These are phyloP conservation scores for Aspergillus ruber DNA, from an alignment of 2,329 filamentous ascomycete genomes.

Conservation along the genomic window DNA sequence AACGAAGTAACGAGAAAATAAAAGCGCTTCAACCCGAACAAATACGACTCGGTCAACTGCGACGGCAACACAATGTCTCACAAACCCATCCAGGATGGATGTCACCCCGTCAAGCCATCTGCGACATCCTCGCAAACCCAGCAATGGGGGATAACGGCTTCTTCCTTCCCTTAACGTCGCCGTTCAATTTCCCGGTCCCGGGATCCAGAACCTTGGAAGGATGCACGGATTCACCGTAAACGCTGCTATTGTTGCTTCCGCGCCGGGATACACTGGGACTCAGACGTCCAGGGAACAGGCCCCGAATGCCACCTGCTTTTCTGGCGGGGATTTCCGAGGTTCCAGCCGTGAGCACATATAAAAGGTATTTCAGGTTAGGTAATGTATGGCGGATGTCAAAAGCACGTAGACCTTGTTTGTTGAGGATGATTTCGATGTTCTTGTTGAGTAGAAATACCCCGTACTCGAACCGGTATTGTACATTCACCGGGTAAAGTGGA, in stretches of 20 bases:
- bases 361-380: constrained; percentile 85
- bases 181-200: constrained; percentile 20
- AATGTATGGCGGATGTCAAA: constrained; percentile 88
- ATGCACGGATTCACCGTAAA: constrained; percentile 23
- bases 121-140: constrained; percentile 7
- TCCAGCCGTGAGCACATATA: constrained; percentile 83
- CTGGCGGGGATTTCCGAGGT: constrained; percentile 54
- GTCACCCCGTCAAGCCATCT: constrained; percentile 1
- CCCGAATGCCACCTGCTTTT: constrained; percentile 49
- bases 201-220: constrained; percentile 21
- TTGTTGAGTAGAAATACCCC: constrained; percentile 96
- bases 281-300: constrained; percentile 34
- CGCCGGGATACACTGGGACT: constrained; percentile 34
- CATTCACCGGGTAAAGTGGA: constrained; percentile 68
- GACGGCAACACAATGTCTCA: not conserved
- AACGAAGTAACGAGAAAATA: not conserved
- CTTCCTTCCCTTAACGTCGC: constrained; percentile 16
- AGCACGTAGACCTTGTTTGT: constrained; percentile 64
- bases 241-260: constrained; percentile 35
- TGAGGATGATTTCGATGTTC: constrained; percentile 69
- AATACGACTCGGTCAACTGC: not conserved
- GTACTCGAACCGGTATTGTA: constrained; percentile 91
- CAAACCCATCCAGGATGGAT: not conserved
- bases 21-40: not conserved
- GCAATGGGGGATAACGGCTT: not conserved